Evolutionary conservation across 2,329 filamentous ascomycete genomes (phyloP).

Genomic region (Cladobotryum protrusum): DNA sequence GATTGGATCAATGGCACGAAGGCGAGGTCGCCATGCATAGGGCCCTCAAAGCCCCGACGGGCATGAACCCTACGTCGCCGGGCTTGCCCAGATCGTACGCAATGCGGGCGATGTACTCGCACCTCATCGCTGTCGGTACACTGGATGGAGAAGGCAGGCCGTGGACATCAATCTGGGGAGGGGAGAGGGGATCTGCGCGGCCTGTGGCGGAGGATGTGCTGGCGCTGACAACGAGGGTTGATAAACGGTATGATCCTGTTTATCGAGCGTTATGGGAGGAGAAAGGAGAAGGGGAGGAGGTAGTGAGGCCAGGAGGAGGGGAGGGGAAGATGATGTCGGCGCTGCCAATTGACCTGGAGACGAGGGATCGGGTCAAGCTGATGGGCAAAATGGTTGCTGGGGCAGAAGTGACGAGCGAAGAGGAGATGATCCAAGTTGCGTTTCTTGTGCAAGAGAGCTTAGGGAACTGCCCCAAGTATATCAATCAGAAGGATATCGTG

Average conservation of each 20-base stretch:
- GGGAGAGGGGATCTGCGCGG: conserved; percentile 59
- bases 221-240: conserved; percentile 56
- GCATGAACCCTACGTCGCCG: conserved; percentile 60
- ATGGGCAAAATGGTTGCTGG: conserved; percentile 64
- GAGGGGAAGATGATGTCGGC: conserved; percentile 37
- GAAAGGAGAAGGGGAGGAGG: conserved; percentile 27
- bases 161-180: conserved; percentile 78
- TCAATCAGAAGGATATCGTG: conserved; percentile 65
- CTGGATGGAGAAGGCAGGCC: conserved; percentile 59
- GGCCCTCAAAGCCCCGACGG: conserved; percentile 50
- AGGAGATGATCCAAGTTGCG: conserved; percentile 47
- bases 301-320: conserved; percentile 25
- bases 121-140: conserved; percentile 67
- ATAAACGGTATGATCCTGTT: conserved; percentile 62
- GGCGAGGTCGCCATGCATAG: conserved; percentile 62
- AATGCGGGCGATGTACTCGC: conserved; percentile 53
- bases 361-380: conserved; percentile 65
- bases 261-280: conserved; percentile 50
- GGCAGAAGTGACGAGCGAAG: conserved; percentile 35
- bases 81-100: conserved; percentile 57
- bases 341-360: conserved; percentile 49
- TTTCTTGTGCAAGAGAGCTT: conserved; percentile 65
- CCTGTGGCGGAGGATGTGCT: conserved; percentile 58
- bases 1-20: conserved; percentile 44
- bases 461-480: conserved; percentile 82